Base-by-base conservation (phyloP, 1,139 yeast genomes). In the Zygosaccharomyces sapae region DNA sequence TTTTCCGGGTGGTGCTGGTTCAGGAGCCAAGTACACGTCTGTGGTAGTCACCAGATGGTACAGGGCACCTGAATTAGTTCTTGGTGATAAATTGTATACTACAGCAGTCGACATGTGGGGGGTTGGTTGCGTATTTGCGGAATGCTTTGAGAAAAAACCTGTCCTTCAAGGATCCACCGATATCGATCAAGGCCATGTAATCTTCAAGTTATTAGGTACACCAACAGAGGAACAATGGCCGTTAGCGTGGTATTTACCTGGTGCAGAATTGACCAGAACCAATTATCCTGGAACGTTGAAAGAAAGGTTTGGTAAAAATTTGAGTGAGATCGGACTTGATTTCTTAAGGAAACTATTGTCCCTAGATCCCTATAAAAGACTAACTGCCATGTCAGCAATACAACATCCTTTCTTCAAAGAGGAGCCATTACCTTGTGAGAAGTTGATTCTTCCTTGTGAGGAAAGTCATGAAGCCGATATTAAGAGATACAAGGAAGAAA, bases 91-190 rank as follows among this genome's bases (percentile, higher is more conserved):
- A 52, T 73, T 77, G 50, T 92, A 92, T 62, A 89, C 97, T 2
- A 86, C 97, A 0, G 95, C 97, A 0, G 90, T 92, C 16, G 97
- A 92, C 68, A 76, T 92, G 68, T 92, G 98, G 98, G 97, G 97
- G 0, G 79, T 87, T 9, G 98, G 98, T 1, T 94, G 98, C 69
- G 95, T 94, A 0, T 83, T 94, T 66, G 98, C 89, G 0, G 99
- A 94, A 66, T 74, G 90, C 59, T 92, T 86, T 68, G 80, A 80
- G 35, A 77, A 80, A 49, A 79, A 77, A 54, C 98, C 98, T 0
- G 86, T 94, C 13, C 69, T 94, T 44, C 89, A 81, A 43, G 99
- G 98, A 0, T 74, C 77, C 47, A 77, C 92, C 0, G 99, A 94
- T 64, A 68, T 86, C n/a, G 96, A 92, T 62, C 99, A 94, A 69